Evolutionary conservation across 495 filamentous ascomycete genomes (phyloP), one percentile per base, ranked within the genome.

Genomic region (Penicillium odoratum): DNA sequence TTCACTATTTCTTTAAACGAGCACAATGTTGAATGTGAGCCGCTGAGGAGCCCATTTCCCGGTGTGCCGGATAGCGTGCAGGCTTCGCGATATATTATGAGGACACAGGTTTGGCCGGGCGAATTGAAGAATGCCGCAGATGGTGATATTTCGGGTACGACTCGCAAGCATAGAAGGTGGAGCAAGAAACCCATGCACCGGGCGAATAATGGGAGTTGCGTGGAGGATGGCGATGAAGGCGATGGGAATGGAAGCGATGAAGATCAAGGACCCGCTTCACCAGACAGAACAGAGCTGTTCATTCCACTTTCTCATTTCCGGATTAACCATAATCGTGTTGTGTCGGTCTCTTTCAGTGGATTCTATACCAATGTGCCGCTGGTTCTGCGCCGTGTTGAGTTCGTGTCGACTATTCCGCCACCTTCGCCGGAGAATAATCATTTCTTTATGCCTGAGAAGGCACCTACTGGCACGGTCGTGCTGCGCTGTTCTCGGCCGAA

Each of bases 31-130:
- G 68, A 74, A 5, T 92, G 89, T 63, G 77, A 86, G 61, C 75
- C 80, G 13, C 60, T 57, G 21, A 76, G 83, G 16, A 75, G 75
- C n/a, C 88, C 89, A 0, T 91, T 81, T 62, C 88, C 88, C 0
- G 87, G 85, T 64, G 89, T 88, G 5, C 88, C 87, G 78, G 89
- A 92, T 65, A 87, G 82, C 2, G 76, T 90, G 18, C 86, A 91
- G 60, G 88, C 88, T 2, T 74, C 81, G 3, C 78, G 88, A 42
- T 92, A 92, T 66, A 47, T 65, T 8, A 58, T 69, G 60, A 56
- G 50, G 29, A 64, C 58, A 7, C 15, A 46, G 4, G 9, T 6
- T 34, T 1, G 21, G 6, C 30, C 30, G 1, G 33, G 51, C 28
- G 51, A 58, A 16, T 51, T 33, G 15, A 51, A 60, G 26, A 21